A percentile compares a stretch with the other conserved stretches of the same genome.
These are phyloP conservation scores for Plenodomus biglobosus DNA, from an alignment of 2,329 filamentous ascomycete species.

Conservation along the genomic window DNA sequence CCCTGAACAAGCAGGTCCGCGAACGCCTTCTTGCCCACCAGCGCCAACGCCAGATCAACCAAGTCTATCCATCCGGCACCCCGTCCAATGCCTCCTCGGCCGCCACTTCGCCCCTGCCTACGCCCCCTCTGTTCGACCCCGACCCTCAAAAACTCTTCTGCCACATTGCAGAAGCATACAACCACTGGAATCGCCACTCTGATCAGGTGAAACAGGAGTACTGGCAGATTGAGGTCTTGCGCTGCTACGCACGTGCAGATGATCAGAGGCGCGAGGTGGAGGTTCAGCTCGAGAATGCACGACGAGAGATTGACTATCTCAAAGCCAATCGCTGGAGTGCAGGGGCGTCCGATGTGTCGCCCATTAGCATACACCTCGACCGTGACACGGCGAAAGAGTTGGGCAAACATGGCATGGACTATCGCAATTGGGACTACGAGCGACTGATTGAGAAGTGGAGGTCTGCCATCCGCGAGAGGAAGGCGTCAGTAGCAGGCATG, in stretches of 20 bases:
- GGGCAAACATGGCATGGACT: conserved; percentile 40
- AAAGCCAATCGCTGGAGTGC: conserved; percentile 34
- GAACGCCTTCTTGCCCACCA: conserved; percentile 59
- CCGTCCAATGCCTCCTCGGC: conserved; percentile 32
- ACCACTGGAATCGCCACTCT: conserved; percentile 71
- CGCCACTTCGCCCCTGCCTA: conserved; percentile 40
- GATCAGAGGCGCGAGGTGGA: conserved; percentile 43
- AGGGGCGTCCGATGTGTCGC: conserved; percentile 30
- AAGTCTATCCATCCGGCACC: conserved; percentile 31
- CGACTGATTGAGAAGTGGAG: conserved; percentile 47
- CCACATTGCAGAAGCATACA: conserved; percentile 76
- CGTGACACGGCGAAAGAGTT: conserved; percentile 45
- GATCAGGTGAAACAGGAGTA: conserved; percentile 48
- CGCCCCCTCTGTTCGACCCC: conserved; percentile 52
- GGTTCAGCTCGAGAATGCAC: conserved; percentile 44
- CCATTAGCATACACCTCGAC: conserved; percentile 43
- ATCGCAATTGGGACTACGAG: conserved; percentile 47
- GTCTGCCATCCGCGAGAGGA: conserved; percentile 38
- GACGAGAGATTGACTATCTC: conserved; percentile 48
- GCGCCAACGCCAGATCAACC: conserved; percentile 40
- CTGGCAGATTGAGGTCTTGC: conserved; percentile 52
- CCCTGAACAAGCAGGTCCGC: conserved; percentile 67
- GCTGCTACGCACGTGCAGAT: conserved; percentile 48
- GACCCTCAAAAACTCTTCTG: conserved; percentile 69
- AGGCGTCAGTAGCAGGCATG: conserved; percentile 31